Evolutionary conservation across 192 early-diverging fungal genomes (phyloP).

Genomic region (Entomortierella beljakovae): DNA sequence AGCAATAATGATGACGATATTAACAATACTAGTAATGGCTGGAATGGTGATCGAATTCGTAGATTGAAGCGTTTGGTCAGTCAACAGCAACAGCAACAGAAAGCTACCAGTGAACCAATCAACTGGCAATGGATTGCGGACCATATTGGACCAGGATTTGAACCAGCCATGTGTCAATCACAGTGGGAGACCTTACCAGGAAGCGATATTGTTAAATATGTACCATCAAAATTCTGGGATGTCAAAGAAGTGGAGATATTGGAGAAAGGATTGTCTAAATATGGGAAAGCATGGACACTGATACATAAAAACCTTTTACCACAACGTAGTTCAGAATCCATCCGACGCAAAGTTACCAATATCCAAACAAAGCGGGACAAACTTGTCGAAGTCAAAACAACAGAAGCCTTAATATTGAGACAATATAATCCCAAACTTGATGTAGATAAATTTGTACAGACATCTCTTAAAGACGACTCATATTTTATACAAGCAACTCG

Average conservation of each 20-base stretch:
- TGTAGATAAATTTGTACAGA: background rate
- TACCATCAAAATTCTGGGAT: slow-evolving; percentile 16
- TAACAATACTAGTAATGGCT: background rate
- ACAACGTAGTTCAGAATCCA: slow-evolving; percentile 27
- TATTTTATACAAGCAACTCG: too few relatives aligned
- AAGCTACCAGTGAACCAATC: background rate
- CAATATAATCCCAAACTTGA: background rate
- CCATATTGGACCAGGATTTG: slow-evolving; percentile 37
- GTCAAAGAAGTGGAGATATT: slow-evolving; percentile 6
- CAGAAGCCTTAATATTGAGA: background rate
- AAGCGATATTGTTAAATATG: background rate
- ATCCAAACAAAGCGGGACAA: slow-evolving; percentile 15
- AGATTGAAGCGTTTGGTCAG: slow-evolving; percentile 24
- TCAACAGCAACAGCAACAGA: slow-evolving; percentile 32
- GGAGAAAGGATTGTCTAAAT: background rate
- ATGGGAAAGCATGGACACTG: slow-evolving; percentile 20
- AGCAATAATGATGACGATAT: too few relatives aligned
- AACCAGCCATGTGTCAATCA: slow-evolving; percentile 31
- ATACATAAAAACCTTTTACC: slow-evolving; percentile 21
- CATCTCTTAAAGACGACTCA: too few relatives aligned
- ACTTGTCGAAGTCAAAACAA: background rate
- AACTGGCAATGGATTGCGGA: slow-evolving; percentile 51
- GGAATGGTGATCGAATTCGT: slow-evolving; percentile 1
- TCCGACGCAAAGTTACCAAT: slow-evolving; percentile 44
- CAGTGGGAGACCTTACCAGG: slow-evolving; percentile 23